Conservation (phyloP, 2,329 filamentous ascomycete genomes). For the Nannizzia gypsea region DNA sequence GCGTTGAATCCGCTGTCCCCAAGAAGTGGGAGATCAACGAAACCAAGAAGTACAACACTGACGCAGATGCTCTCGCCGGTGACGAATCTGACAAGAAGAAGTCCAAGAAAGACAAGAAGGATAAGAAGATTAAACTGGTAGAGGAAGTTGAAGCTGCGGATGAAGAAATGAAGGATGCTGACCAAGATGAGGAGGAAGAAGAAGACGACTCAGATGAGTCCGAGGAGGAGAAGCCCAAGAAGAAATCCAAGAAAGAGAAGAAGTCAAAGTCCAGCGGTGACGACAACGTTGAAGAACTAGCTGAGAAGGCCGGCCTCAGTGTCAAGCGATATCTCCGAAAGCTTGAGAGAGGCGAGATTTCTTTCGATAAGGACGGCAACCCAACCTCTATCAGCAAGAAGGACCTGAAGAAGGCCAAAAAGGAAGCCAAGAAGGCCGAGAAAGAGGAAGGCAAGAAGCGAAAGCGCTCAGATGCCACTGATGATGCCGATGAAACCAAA, state of each 20-base stretch:
- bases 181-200: conserved; percentile 22
- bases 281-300: conserved; percentile 44
- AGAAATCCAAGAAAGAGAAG: background rate
- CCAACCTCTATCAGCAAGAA: conserved; percentile 62
- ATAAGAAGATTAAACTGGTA: conserved; percentile 37
- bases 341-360: conserved; percentile 62
- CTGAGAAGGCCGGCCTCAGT: conserved; percentile 56
- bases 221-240: conserved; percentile 16
- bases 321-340: conserved; percentile 69
- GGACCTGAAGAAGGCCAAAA: conserved; percentile 60
- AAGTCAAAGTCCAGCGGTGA: conserved; percentile 37
- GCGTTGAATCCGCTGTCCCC: conserved; percentile 47
- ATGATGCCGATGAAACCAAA: conserved; percentile 42
- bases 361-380: conserved; percentile 52
- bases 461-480: conserved; percentile 47
- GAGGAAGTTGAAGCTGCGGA: conserved; percentile 33
- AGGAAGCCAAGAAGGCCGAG: conserved; percentile 47
- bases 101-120: conserved; percentile 35
- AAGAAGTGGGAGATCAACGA: conserved; percentile 89
- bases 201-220: conserved; percentile 21
- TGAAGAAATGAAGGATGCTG: conserved; percentile 36
- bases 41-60: conserved; percentile 83
- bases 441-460: conserved; percentile 58
- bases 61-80: conserved; percentile 72
- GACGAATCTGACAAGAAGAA: conserved; percentile 44